Conservation (phyloP, 2,329 filamentous ascomycete genomes). For the Hirsutella rhossiliensis region DNA sequence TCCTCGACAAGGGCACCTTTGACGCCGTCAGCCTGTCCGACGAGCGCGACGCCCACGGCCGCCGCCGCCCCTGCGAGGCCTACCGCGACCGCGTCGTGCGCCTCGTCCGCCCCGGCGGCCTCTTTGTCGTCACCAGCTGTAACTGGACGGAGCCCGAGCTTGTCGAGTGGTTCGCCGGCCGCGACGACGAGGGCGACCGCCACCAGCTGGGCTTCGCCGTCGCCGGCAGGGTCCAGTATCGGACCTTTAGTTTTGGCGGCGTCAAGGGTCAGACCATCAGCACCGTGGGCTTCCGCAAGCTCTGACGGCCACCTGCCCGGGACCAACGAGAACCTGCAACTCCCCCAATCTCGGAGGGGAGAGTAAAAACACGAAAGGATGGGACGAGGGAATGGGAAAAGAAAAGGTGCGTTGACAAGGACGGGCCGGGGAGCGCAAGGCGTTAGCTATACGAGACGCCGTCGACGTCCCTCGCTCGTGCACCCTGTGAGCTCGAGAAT, state of each 20-base stretch:
- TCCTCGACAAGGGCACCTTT: constrained; percentile 97
- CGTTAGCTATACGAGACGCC: no score
- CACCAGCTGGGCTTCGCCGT: constrained; percentile 35
- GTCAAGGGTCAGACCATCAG: constrained; percentile 80
- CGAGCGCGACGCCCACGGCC: constrained; percentile 37
- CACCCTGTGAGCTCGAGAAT: no score
- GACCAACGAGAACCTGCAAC: no score
- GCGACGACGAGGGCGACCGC: neutral
- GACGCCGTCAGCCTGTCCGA: constrained; percentile 77
- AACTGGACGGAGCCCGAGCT: constrained; percentile 96
- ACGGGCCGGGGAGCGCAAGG: no score
- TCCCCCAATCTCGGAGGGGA: no score
- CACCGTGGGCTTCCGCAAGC: constrained; percentile 64
- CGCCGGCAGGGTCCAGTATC: constrained; percentile 64
- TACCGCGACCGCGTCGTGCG: constrained; percentile 59
- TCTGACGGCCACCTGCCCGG: constrained; percentile 3
- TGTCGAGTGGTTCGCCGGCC: constrained; percentile 57
- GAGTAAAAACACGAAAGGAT: no score
- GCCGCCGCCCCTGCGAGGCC: constrained; percentile 55
- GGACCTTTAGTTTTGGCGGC: constrained; percentile 80
- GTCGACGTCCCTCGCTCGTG: no score
- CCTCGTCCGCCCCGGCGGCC: constrained; percentile 58
- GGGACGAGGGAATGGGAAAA: no score
- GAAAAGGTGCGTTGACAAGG: no score
- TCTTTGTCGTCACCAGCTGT: constrained; percentile 84